Evolutionary conservation across 2,329 filamentous ascomycete genomes (phyloP).

Genomic region (Macrophomina phaseolina): DNA sequence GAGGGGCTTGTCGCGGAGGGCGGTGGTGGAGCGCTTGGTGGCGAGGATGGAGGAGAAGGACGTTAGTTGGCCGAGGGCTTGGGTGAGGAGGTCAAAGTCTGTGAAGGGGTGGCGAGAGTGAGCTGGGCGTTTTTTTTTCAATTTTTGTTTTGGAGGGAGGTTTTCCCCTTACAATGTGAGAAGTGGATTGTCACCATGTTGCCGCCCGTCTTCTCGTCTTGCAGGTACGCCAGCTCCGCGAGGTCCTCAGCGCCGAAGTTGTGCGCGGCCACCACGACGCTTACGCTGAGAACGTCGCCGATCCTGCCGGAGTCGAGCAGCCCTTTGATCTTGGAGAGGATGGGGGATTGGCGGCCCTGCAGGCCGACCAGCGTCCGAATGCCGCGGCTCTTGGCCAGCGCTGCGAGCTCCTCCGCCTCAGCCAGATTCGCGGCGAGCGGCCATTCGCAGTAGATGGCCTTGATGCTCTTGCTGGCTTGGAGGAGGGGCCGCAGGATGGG

Average conservation of each 20-base stretch:
- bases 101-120: not conserved
- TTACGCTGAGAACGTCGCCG: conserved; percentile 49
- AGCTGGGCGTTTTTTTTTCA: not conserved
- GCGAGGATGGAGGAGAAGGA: conserved; percentile 50
- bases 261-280: conserved; percentile 38
- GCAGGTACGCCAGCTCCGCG: conserved; percentile 53
- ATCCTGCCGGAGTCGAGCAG: conserved; percentile 51
- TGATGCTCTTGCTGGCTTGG: conserved; percentile 42
- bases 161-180: conserved; percentile 35
- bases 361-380: conserved; percentile 55
- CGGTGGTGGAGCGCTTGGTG: conserved; percentile 51
- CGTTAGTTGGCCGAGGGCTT: conserved; percentile 54
- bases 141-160: not conserved
- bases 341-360: conserved; percentile 52
- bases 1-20: conserved; percentile 30
- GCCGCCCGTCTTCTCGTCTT: conserved; percentile 52
- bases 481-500: conserved; percentile 50
- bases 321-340: conserved; percentile 49
- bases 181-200: conserved; percentile 50
- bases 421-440: conserved; percentile 50
- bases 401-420: conserved; percentile 51
- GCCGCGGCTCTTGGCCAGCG: conserved; percentile 48
- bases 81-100: conserved; percentile 52
- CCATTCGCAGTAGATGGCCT: conserved; percentile 60
- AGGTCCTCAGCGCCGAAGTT: conserved; percentile 33